A percentile compares a stretch with the other conserved stretches of the same genome.
phyloP scores from a whole-genome alignment of 768 basidiomycete species.

The Trametes cingulata region DNA sequence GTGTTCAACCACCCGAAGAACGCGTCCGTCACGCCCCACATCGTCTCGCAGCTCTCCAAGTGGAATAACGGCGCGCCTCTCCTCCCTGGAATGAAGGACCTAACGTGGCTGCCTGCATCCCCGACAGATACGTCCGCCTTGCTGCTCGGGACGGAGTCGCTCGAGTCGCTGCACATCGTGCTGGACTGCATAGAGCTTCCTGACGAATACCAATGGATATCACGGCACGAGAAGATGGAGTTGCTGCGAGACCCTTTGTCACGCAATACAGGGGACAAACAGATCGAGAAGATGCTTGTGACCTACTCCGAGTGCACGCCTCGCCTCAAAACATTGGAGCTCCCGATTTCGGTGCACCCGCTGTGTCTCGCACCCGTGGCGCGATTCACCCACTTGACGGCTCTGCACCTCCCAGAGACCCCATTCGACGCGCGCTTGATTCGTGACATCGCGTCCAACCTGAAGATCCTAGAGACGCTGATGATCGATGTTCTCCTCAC shows the following conservation, averaged over 20 bases:
- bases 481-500: not conserved
- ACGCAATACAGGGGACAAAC: not conserved
- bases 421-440: not conserved
- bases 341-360: not conserved
- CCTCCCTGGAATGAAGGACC: not conserved
- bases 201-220: not conserved
- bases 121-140: not conserved
- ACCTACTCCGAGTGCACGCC: not conserved
- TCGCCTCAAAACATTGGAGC: not conserved
- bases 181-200: not conserved
- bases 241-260: not conserved
- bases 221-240: not conserved
- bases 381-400: not conserved
- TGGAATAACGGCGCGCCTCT: not conserved
- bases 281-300: not conserved
- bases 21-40: not conserved
- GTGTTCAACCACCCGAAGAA: not conserved
- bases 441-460: not conserved
- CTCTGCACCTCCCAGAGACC: not conserved
- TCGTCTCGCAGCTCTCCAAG: not conserved
- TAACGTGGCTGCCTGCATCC: not conserved
- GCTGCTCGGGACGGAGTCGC: not conserved
- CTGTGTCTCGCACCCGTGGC: not conserved
- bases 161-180: not conserved
- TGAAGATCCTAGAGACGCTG: not conserved